These are phyloP conservation scores for Lachnellula subtilissima DNA, from an alignment of 2,329 filamentous ascomycete species.

Conservation along the genomic window DNA sequence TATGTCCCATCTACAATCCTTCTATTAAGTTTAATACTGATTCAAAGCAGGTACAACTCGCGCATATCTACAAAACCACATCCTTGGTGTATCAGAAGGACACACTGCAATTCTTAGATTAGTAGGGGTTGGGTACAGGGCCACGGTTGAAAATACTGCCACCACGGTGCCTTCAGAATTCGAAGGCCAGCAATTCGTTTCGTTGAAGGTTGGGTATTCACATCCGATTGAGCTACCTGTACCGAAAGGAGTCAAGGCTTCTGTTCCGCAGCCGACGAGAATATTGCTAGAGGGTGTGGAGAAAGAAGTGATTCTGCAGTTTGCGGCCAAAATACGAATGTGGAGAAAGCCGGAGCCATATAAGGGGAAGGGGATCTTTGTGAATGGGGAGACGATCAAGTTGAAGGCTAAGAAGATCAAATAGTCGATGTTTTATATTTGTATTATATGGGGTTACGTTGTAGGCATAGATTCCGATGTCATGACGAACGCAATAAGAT, in stretches of 20 bases:
- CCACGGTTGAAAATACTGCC: slow-evolving; percentile 73
- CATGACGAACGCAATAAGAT: background rate
- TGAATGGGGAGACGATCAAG: slow-evolving; percentile 96
- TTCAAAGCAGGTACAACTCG: slow-evolving; percentile 69
- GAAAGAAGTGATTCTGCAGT: slow-evolving; percentile 81
- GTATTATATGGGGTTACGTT: slow-evolving; percentile 24
- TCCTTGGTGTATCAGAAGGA: slow-evolving; percentile 92
- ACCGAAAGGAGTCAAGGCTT: slow-evolving; percentile 77
- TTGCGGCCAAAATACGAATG: slow-evolving; percentile 79
- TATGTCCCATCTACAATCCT: slow-evolving; percentile 34
- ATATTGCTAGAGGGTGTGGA: slow-evolving; percentile 86
- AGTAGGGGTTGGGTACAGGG: slow-evolving; percentile 93
- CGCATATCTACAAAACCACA: slow-evolving; percentile 83
- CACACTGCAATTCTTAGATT: slow-evolving; percentile 90
- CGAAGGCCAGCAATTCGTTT: slow-evolving; percentile 81
- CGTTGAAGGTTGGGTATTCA: slow-evolving; percentile 92
- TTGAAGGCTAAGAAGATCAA: slow-evolving; percentile 98
- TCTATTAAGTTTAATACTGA: slow-evolving; percentile 1
- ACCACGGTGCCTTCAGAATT: slow-evolving; percentile 63
- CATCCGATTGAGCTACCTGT: slow-evolving; percentile 90
- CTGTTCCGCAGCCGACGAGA: slow-evolving; percentile 83
- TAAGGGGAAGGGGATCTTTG: slow-evolving; percentile 98
- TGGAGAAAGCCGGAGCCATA: slow-evolving; percentile 96
- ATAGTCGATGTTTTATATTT: slow-evolving; percentile 41
- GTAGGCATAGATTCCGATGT: slow-evolving; percentile 14